Evolutionary conservation across 805 yeast species (phyloP).

Genomic region (Candida qinlingensis): DNA sequence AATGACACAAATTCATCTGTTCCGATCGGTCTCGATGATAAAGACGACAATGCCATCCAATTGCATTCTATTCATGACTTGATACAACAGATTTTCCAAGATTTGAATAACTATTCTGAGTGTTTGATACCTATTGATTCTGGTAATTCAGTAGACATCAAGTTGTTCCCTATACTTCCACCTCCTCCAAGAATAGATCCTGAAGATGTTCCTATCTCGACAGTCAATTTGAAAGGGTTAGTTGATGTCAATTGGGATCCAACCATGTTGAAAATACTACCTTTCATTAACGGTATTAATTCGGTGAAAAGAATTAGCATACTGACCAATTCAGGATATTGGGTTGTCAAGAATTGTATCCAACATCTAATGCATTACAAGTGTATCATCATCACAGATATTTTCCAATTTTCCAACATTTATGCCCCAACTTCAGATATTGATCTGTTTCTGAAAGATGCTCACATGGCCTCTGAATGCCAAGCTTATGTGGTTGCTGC

Average conservation of each 20-base stretch:
- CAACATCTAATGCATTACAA: constrained; percentile 89
- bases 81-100: constrained; percentile 88
- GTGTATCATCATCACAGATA: constrained; percentile 76
- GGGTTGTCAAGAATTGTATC: constrained; percentile 77
- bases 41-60: constrained; percentile 17
- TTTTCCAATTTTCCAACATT: constrained; percentile 82
- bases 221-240: constrained; percentile 64
- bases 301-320: constrained; percentile 72
- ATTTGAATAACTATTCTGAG: constrained; percentile 90
- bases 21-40: constrained; percentile 21
- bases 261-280: constrained; percentile 83
- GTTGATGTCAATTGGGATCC: constrained; percentile 97
- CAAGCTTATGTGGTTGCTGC: constrained; percentile 67
- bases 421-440: constrained; percentile 86
- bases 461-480: constrained; percentile 72
- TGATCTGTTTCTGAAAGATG: constrained; percentile 58
- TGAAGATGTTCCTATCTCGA: constrained; percentile 88
- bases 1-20: constrained; percentile 21
- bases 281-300: constrained; percentile 84
- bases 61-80: constrained; percentile 61
- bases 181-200: constrained; percentile 73
- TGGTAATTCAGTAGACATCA: constrained; percentile 86
- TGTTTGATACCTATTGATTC: constrained; percentile 91
- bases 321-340: constrained; percentile 74
- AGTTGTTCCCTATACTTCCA: constrained; percentile 82